These are phyloP conservation scores for Silene latifolia DNA, from an alignment of 148 eudicot species.

Conservation along the genomic window DNA sequence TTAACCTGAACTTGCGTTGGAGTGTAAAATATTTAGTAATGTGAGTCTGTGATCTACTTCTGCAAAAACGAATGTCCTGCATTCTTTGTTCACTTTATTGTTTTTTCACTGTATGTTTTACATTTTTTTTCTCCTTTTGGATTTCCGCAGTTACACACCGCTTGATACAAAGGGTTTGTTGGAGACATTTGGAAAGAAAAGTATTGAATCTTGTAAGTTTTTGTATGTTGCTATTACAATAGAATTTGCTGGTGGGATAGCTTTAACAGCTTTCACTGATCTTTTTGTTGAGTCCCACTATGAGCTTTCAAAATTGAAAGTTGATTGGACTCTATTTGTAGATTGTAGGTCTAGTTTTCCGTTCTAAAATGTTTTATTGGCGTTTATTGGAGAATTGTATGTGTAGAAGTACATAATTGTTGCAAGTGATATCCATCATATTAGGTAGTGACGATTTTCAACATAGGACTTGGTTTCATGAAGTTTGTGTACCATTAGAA, in stretches of 20 bases:
- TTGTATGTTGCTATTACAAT: neutral
- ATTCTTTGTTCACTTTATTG: neutral
- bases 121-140: conserved; percentile 9
- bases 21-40: too few relatives aligned
- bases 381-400: neutral
- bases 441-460: neutral
- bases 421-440: neutral
- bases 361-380: neutral
- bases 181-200: conserved; percentile 66
- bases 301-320: neutral
- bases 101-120: neutral
- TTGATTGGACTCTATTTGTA: neutral
- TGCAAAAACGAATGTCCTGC: neutral
- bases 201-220: conserved; percentile 76
- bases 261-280: neutral
- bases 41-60: too few relatives aligned
- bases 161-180: conserved; percentile 73
- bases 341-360: neutral
- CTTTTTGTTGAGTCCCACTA: neutral
- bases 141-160: conserved; percentile 65
- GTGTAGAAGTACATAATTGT: neutral
- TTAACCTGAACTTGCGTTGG: too few relatives aligned
- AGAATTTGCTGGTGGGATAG: neutral
- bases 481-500: neutral
- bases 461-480: neutral